Conservation (phyloP, 169 alveolate species). For the Prorocentrum cordatum region DNA sequence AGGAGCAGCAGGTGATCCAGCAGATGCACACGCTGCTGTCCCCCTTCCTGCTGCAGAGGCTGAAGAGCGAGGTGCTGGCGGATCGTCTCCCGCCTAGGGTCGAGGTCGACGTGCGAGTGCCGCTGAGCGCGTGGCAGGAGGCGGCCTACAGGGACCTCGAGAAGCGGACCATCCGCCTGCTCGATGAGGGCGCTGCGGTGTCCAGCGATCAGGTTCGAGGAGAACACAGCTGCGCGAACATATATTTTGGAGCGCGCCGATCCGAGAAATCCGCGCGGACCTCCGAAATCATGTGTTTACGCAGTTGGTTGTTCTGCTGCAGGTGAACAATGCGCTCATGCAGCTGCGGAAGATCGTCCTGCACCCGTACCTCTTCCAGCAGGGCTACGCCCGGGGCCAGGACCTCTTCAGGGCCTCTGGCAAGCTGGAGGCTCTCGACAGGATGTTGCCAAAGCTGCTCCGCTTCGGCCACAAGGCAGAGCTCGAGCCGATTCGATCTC, state of each 20-base stretch:
- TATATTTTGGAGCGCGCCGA: too few species aligned
- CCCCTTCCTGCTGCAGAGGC: background rate
- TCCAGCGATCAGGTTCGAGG: background rate
- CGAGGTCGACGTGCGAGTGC: background rate
- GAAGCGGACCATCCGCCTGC: background rate
- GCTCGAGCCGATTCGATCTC: too few species aligned
- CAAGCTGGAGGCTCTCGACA: background rate
- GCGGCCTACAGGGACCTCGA: background rate
- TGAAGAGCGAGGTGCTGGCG: background rate
- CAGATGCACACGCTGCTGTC: background rate
- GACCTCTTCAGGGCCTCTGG: background rate
- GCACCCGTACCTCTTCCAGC: background rate
- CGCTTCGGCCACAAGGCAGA: background rate
- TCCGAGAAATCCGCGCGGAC: too few species aligned
- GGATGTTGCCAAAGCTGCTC: background rate
- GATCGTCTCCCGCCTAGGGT: background rate
- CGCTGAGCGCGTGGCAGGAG: slow-evolving; percentile 11
- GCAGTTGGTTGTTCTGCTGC: background rate
- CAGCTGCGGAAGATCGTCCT: background rate
- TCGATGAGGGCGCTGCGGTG: background rate
- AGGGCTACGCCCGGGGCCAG: background rate
- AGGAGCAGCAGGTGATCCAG: background rate
- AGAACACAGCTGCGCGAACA: too few species aligned
- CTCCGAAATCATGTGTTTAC: too few species aligned
- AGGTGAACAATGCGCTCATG: background rate